Base-by-base conservation (phyloP, 1,284 basidiomycete species). In the Phylloporus sp. region DNA sequence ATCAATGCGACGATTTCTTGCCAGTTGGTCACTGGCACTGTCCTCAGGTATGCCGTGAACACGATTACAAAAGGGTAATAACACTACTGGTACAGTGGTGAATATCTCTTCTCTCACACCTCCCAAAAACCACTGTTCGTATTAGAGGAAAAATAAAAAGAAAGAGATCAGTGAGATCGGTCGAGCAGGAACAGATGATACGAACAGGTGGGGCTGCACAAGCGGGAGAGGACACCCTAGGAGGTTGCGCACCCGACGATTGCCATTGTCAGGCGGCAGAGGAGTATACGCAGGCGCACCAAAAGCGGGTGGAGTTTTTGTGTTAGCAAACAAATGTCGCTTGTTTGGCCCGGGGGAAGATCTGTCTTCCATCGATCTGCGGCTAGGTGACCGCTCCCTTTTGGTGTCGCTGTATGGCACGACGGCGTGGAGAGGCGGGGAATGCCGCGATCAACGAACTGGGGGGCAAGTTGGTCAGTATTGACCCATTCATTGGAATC, bases 401-500 rank as follows among this genome's bases (percentile, higher is more conserved):
- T 68, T 73, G 77, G 29, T 68, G 69, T 17, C 63, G 68, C 20
- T 41, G 32, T 3, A 61, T 27, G 37, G 35, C 27, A 20, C 71
- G 70, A 49, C 67, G 43, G 41, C 64, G 75, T 70, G 17, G 74
- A 49, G 25, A 77, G 25, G 55, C 75, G 77, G 8, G 71, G 66
- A 25, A 76, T 66, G 20, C 74, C 67, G 37, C 77, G 75, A 37
- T 68, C 69, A 65, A 75, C 61, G 27, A 79, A 77, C 53, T 68
- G 76, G n/a, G 78, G 76, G 27, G 68, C 68, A 12, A 79, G 70
- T 29, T 78, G 77, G 15, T 80, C 78, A 4, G 75, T 71, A 20
- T 80, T 78, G 2, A 81, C 66, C 68, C n/a, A n/a, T n/a, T n/a
- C 77, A 79, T 60, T 72, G 77, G n/a, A 80, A 80, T 29, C 78